These are phyloP conservation scores for Alternaria novae-zelandiae DNA, from an alignment of 2,329 filamentous ascomycete species.

Conservation along the genomic window DNA sequence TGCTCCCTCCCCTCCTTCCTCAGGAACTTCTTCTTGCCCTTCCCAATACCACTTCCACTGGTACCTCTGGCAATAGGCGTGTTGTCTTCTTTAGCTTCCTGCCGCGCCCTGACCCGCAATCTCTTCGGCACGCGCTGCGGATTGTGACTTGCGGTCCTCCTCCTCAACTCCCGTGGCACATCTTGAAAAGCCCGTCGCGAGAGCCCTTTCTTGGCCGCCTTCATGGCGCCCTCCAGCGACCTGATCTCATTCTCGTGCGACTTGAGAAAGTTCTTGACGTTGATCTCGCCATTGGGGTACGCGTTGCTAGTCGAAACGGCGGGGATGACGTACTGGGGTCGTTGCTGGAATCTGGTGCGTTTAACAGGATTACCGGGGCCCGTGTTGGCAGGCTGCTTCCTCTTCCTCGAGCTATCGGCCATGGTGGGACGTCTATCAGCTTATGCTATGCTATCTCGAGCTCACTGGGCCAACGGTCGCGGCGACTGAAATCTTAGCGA, in stretches of 20 bases:
- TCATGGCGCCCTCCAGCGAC: conserved; percentile 82
- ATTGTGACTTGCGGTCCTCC: conserved; percentile 94
- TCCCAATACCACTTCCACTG: conserved; percentile 63
- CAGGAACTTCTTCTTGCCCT: conserved; percentile 57
- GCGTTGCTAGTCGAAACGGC: conserved; percentile 53
- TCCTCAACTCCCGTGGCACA: conserved; percentile 81
- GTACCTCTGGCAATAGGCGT: conserved; percentile 77
- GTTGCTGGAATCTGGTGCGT: conserved; percentile 36
- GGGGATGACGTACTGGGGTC: conserved; percentile 37
- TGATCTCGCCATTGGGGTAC: conserved; percentile 75
- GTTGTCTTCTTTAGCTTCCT: conserved; percentile 86
- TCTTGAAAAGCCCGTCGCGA: conserved; percentile 85
- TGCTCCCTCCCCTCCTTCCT: conserved; percentile 78
- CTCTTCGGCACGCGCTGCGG: conserved; percentile 85
- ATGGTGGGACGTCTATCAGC: conserved; percentile 5
- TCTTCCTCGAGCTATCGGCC: conserved; percentile 32
- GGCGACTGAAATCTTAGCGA: conserved; percentile 9
- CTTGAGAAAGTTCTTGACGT: conserved; percentile 82
- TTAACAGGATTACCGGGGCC: conserved; percentile 14
- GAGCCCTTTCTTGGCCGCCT: conserved; percentile 68
- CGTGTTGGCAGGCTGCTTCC: conserved; percentile 24
- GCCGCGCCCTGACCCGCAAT: conserved; percentile 71
- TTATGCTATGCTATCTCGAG: background rate
- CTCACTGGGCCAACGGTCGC: conserved; percentile 14
- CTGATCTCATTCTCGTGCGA: conserved; percentile 89